phyloP scores from a whole-genome alignment of 306 rosid species.

The Biancaea sappan region DNA sequence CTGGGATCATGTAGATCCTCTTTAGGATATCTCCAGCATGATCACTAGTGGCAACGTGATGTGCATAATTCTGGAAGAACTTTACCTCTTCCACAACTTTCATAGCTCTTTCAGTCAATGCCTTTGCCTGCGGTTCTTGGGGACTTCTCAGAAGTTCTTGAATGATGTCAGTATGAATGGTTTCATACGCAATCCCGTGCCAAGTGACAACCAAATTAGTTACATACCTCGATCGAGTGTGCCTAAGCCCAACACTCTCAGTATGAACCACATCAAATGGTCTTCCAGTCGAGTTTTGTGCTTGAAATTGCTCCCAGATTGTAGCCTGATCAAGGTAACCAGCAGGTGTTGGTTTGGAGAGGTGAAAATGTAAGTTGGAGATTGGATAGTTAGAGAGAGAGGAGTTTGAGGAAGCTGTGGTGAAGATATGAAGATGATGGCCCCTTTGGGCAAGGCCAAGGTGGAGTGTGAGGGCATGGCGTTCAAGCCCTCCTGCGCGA shows the following conservation, averaged over 20 bases:
- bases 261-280: too few species aligned
- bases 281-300: slow-evolving; percentile 66
- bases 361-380: slow-evolving; percentile 54
- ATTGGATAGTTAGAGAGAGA: slow-evolving; percentile 35
- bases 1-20: slow-evolving; percentile 72
- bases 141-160: slow-evolving; percentile 56
- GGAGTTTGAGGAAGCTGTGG: slow-evolving; percentile 43
- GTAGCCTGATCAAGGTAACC: slow-evolving; percentile 69
- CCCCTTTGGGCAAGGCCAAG: slow-evolving; percentile 75
- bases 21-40: slow-evolving; percentile 71
- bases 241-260: slow-evolving; percentile 62
- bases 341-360: slow-evolving; percentile 66
- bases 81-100: too few species aligned
- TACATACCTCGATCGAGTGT: slow-evolving; percentile 49
- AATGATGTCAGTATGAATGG: slow-evolving; percentile 50
- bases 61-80: slow-evolving; percentile 65
- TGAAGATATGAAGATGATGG: slow-evolving; percentile 76
- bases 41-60: slow-evolving; percentile 77
- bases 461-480: slow-evolving; percentile 77
- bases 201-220: slow-evolving; percentile 61
- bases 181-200: slow-evolving; percentile 67
- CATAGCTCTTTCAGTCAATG: slow-evolving; percentile 47
- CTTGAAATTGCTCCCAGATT: slow-evolving; percentile 67
- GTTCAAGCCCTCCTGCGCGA: slow-evolving; percentile 75
- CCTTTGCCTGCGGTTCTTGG: slow-evolving; percentile 47